These are phyloP conservation scores for Pezicula carpinea DNA, from an alignment of 2,329 filamentous ascomycete species.

Conservation along the genomic window DNA sequence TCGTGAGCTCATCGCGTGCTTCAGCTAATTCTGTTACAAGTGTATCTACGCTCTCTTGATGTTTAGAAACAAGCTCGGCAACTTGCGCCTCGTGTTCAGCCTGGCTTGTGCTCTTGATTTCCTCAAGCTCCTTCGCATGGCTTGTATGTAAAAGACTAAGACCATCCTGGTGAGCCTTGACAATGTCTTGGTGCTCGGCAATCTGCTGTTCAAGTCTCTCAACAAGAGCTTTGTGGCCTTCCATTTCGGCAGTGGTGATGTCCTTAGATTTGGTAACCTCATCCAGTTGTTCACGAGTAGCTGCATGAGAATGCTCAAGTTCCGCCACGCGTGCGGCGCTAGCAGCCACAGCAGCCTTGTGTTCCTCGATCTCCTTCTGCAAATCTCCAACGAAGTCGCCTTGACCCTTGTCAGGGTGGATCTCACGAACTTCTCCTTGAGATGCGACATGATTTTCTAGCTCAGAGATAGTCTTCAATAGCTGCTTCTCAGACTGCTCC, in stretches of 20 bases:
- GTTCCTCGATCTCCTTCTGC: slow-evolving; percentile 73
- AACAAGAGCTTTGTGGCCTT: slow-evolving; percentile 39
- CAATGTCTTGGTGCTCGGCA: slow-evolving; percentile 51
- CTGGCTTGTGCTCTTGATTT: slow-evolving; percentile 43
- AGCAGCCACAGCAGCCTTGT: slow-evolving; percentile 67
- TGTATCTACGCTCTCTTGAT: slow-evolving; percentile 49
- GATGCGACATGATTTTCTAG: slow-evolving; percentile 56
- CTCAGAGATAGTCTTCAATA: slow-evolving; percentile 67
- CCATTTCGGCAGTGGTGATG: slow-evolving; percentile 34
- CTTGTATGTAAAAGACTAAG: slow-evolving; percentile 44
- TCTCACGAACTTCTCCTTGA: slow-evolving; percentile 32
- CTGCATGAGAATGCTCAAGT: slow-evolving; percentile 67
- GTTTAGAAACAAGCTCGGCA: slow-evolving; percentile 54
- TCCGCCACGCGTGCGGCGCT: slow-evolving; percentile 67
- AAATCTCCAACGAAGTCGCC: slow-evolving; percentile 49
- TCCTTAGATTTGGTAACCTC: slow-evolving; percentile 58
- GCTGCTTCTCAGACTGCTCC: slow-evolving; percentile 65
- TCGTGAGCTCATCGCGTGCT: slow-evolving; percentile 62
- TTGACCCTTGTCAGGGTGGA: slow-evolving; percentile 39
- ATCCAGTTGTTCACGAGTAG: slow-evolving; percentile 63
- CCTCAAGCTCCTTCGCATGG: slow-evolving; percentile 46
- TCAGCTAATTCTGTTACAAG: slow-evolving; percentile 60
- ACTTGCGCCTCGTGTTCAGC: slow-evolving; percentile 54
- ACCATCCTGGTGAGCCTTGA: slow-evolving; percentile 49
- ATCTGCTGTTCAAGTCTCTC: slow-evolving; percentile 54